Evolutionary conservation across 768 basidiomycete genomes (phyloP).

Genomic region (Serendipita sp.): DNA sequence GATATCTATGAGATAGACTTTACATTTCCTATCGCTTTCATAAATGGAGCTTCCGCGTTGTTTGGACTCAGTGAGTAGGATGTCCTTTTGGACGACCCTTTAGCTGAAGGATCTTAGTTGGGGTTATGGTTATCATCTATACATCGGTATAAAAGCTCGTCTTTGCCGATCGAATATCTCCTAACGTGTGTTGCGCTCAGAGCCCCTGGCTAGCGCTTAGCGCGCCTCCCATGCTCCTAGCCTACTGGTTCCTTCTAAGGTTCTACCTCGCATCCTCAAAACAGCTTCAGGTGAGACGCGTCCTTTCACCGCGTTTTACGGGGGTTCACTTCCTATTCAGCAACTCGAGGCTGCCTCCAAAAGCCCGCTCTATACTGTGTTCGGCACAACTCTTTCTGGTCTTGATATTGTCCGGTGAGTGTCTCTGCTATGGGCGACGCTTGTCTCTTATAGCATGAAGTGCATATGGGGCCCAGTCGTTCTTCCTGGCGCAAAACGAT

Average conservation of each 20-base stretch:
- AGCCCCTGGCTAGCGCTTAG: slow-evolving; percentile 9
- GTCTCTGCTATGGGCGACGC: neutral
- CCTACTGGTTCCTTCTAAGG: slow-evolving; percentile 4
- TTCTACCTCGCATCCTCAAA: slow-evolving; percentile 7
- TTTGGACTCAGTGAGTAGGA: neutral
- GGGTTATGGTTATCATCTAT: slow-evolving; percentile 6
- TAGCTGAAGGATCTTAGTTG: neutral
- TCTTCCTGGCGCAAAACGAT: slow-evolving; percentile 4
- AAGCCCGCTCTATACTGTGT: slow-evolving; percentile 6
- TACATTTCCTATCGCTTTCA: neutral
- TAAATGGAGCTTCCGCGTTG: neutral
- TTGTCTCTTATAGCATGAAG: neutral
- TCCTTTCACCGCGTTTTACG: neutral
- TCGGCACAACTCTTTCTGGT: slow-evolving; percentile 5
- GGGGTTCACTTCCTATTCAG: slow-evolving; percentile 6
- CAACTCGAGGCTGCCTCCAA: slow-evolving; percentile 9
- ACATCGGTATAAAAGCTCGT: neutral
- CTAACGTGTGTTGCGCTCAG: neutral
- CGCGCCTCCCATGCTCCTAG: neutral
- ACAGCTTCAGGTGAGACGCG: neutral
- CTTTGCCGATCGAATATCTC: neutral
- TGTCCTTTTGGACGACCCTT: neutral
- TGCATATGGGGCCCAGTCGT: slow-evolving; percentile 6
- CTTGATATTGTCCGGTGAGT: neutral
- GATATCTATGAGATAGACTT: slow-evolving; percentile 7